Conservation (phyloP, 129 eudicot genomes). For the Escallonia rubra region DNA sequence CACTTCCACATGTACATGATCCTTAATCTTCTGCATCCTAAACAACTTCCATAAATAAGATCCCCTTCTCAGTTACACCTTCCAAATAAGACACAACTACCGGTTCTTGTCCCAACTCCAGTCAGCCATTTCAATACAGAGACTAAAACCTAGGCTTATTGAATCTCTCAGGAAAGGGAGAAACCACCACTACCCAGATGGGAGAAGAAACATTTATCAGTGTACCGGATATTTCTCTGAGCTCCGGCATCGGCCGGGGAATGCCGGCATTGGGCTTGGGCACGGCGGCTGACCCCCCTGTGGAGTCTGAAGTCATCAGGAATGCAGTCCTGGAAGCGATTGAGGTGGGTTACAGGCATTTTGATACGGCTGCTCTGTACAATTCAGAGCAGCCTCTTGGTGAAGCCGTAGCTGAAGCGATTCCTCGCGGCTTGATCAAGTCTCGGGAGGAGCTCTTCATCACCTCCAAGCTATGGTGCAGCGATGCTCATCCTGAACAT, state of each 20-base stretch:
- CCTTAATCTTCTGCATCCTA: no score
- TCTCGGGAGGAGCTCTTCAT: constrained; percentile 40
- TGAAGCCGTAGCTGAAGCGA: constrained; percentile 33
- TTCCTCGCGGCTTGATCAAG: constrained; percentile 18
- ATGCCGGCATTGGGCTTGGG: constrained; percentile 39
- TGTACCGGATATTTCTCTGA: constrained; percentile 16
- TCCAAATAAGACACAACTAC: no score
- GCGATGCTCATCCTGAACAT: constrained; percentile 26
- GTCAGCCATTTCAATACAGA: no score
- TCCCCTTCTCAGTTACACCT: no score
- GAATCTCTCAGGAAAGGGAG: no score
- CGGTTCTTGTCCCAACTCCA: no score
- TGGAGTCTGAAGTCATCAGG: constrained; percentile 10
- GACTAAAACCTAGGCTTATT: no score
- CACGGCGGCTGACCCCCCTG: constrained; percentile 28
- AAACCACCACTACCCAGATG: neutral
- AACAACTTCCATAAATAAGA: no score
- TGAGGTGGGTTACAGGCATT: constrained; percentile 38
- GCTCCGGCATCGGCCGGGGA: constrained; percentile 13
- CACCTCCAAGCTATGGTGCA: constrained; percentile 55
- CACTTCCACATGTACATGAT: no score
- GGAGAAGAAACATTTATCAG: neutral
- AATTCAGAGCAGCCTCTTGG: constrained; percentile 33
- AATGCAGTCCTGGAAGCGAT: constrained; percentile 27
- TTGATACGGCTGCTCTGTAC: constrained; percentile 38